Base-by-base conservation (phyloP, 257 asterid species). In the Echites panduratus region DNA sequence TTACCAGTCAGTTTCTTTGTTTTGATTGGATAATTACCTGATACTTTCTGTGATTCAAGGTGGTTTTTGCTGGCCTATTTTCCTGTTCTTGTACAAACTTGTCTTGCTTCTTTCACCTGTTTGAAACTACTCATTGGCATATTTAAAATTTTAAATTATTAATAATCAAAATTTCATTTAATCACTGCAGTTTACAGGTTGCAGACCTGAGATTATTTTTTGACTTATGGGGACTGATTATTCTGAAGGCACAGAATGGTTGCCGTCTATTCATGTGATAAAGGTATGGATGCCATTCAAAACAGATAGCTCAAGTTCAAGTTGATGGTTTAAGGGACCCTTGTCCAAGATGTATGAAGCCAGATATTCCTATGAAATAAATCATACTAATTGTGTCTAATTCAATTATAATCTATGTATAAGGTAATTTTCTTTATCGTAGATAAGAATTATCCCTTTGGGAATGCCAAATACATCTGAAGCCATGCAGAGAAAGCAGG, bases 171-270 rank as follows among this genome's bases (percentile, higher is more conserved):
- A n/a, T n/a, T n/a, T n/a, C 27, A 54, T 9, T 20, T 47, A 11
- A 53, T 5, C 35, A 17, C 58, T 1, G 48, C 71, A 70, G 71
- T 69, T 70, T 13, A 45, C 26, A 49, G 26, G n/a, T 73, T 49
- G 48, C 72, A 70, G 53, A n/a, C n/a, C 47, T 44, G 73, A 57
- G 80, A 64, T 75, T 19, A 63, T 72, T 70, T 10, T 66, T 75
- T 72, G 62, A 82, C 76, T 76, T 19, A 92, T 92, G 98, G 91
- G 91, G 77, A 86, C 79, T 78, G 86, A 82, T 76, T 82, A 75
- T 67, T 75, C 68, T 19, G 88, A 80, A 71, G 82, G 41, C 74
- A 58, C 67, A 65, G 93, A 84, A 73, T 86, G 77, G 11, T 78
- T 81, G 69, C 89, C 86, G 56, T 79, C 85, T 72, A 80, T 84